Conservation (phyloP, 2,329 filamentous ascomycete genomes). For the Metarhizium sp. region DNA sequence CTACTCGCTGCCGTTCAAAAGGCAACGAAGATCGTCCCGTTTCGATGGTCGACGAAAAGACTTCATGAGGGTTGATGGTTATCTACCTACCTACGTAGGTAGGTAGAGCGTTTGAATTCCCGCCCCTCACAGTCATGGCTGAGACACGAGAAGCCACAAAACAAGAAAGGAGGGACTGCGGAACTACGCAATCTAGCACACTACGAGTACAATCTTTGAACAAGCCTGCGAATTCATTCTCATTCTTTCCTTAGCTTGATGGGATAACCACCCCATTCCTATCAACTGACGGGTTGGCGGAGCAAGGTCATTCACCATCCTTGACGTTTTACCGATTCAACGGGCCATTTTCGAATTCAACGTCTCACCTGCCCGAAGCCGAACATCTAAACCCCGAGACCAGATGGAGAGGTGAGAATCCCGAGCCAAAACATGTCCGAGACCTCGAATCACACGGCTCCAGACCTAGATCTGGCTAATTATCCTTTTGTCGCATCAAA, state of each 20-base stretch:
- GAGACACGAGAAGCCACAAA: slow-evolving; percentile 3
- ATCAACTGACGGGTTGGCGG: too few relatives aligned
- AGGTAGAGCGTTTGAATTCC: background rate
- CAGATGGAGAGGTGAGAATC: background rate
- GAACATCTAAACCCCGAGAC: background rate
- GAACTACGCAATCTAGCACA: background rate
- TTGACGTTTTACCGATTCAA: too few relatives aligned
- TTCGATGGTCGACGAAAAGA: background rate
- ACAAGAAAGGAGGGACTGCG: background rate
- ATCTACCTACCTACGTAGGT: background rate
- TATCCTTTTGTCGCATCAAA: too few relatives aligned
- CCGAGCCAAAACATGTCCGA: background rate
- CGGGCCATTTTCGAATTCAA: background rate
- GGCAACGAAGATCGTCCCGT: background rate
- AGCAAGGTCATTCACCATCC: too few relatives aligned
- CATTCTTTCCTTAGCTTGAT: too few relatives aligned
- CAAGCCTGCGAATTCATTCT: too few relatives aligned
- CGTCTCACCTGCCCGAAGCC: background rate
- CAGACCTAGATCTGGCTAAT: too few relatives aligned
- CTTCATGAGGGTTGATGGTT: background rate
- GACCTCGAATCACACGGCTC: background rate
- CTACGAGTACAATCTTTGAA: too few relatives aligned
- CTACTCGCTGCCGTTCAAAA: background rate
- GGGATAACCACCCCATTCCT: too few relatives aligned
- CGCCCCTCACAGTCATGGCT: background rate